phyloP scores from a whole-genome alignment of 192 early-diverging fungal genomes.

The Backusella mclennaniae region DNA sequence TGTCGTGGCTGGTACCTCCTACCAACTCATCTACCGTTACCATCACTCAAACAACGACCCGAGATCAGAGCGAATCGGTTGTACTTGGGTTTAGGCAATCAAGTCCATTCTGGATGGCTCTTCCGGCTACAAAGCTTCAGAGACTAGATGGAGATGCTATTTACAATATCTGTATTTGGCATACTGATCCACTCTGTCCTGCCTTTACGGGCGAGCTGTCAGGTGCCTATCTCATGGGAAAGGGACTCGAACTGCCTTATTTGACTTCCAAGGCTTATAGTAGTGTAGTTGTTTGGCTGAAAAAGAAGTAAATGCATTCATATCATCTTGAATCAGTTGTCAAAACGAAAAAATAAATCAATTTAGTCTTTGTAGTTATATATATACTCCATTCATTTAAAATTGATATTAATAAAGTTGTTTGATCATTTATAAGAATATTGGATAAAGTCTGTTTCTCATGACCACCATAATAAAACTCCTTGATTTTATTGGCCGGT shows the following conservation, averaged over 20 bases:
- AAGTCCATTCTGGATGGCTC: neutral
- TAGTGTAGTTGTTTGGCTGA: conserved; percentile 11
- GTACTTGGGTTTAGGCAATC: conserved; percentile 3
- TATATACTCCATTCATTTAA: too few species aligned
- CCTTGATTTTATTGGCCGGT: neutral
- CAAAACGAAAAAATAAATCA: too few species aligned
- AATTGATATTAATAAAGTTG: too few species aligned
- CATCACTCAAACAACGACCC: neutral
- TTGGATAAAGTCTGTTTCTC: too few species aligned
- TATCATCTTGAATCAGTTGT: too few species aligned
- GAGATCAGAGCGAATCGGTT: neutral
- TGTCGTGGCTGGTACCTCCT: conserved; percentile 20
- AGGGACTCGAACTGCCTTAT: conserved; percentile 10
- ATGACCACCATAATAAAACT: neutral
- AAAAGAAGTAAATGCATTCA: conserved; percentile 8
- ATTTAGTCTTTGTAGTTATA: too few species aligned
- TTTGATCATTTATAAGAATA: too few species aligned
- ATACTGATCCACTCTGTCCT: neutral
- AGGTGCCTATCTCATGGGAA: neutral
- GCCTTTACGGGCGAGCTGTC: neutral
- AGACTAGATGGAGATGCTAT: neutral
- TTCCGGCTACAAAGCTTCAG: neutral
- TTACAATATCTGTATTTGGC: neutral
- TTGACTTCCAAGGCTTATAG: conserved; percentile 1
- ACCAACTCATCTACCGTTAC: neutral